These are phyloP conservation scores for Starmera dryadoides DNA, from an alignment of 805 yeast genomes.

Conservation along the genomic window DNA sequence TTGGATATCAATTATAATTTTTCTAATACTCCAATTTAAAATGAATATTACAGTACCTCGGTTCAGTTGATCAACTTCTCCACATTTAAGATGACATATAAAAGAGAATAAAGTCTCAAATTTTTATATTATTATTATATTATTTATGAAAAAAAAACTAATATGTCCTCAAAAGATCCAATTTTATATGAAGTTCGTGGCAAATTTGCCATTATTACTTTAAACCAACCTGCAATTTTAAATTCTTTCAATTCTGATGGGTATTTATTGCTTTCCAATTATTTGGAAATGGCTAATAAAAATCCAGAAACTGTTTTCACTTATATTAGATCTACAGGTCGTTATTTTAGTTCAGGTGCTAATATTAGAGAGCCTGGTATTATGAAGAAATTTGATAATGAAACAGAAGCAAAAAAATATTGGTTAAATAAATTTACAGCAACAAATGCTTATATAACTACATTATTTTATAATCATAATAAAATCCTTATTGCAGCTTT, in stretches of 20 bases:
- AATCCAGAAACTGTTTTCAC: slow-evolving; percentile 60
- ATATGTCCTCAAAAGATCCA: slow-evolving; percentile 17
- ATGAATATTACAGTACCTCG: too few relatives aligned
- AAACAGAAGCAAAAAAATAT: slow-evolving; percentile 22
- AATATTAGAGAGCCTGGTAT: slow-evolving; percentile 37
- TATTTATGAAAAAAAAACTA: not conserved
- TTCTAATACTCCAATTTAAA: too few relatives aligned
- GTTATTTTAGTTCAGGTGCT: slow-evolving; percentile 83
- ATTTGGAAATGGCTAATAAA: slow-evolving; percentile 53
- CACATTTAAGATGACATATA: not conserved
- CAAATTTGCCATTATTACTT: slow-evolving; percentile 52
- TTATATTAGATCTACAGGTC: slow-evolving; percentile 61
- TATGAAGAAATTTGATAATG: slow-evolving; percentile 6
- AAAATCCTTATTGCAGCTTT: slow-evolving; percentile 67
- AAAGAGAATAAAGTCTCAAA: not conserved
- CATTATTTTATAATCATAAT: slow-evolving; percentile 59
- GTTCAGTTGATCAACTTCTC: not conserved
- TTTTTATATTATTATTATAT: not conserved
- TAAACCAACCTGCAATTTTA: slow-evolving; percentile 51
- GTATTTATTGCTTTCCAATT: slow-evolving; percentile 51
- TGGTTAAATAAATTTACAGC: slow-evolving; percentile 60
- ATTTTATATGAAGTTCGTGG: slow-evolving; percentile 28
- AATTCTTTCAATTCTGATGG: slow-evolving; percentile 67
- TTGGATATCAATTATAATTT: too few relatives aligned
- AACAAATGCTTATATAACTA: slow-evolving; percentile 63